These are phyloP conservation scores for Microthyrium microscopicum DNA, from an alignment of 2,329 filamentous ascomycete genomes.

Conservation along the genomic window DNA sequence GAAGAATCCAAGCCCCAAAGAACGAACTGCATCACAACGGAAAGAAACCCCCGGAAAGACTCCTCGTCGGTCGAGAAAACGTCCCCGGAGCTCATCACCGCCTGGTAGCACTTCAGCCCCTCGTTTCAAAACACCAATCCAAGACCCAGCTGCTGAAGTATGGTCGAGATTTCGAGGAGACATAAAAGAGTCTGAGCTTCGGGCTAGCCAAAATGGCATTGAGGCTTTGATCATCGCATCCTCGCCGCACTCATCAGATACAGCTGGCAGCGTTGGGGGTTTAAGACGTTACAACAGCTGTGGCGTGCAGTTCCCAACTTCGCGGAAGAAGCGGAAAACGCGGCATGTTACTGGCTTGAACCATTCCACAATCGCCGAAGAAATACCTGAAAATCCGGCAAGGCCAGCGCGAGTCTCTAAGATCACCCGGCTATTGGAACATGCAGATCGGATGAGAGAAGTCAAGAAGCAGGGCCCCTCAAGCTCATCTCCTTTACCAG, in stretches of 20 bases:
- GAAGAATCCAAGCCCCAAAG: slow-evolving; percentile 28
- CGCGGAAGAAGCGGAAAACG: slow-evolving; percentile 24
- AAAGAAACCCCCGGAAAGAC: slow-evolving; percentile 44
- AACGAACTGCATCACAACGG: slow-evolving; percentile 31
- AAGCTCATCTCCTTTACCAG: slow-evolving; percentile 31
- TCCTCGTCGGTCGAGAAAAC: too few species aligned
- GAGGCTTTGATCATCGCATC: slow-evolving; percentile 26
- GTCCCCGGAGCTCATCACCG: slow-evolving; percentile 31
- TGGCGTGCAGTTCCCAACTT: slow-evolving; percentile 30
- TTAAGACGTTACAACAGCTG: slow-evolving; percentile 34
- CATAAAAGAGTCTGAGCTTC: slow-evolving; percentile 10
- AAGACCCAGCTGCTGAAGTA: slow-evolving; percentile 29
- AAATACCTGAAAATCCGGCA: slow-evolving; percentile 12
- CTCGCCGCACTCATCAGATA: slow-evolving; percentile 28
- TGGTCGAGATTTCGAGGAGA: slow-evolving; percentile 33
- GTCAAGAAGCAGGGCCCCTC: slow-evolving; percentile 20
- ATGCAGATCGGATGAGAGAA: slow-evolving; percentile 30
- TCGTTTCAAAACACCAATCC: slow-evolving; percentile 27
- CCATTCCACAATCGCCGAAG: slow-evolving; percentile 17
- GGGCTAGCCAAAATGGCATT: neutral
- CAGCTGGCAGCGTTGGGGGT: slow-evolving; percentile 28
- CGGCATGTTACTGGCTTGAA: too few species aligned
- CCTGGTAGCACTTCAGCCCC: too few species aligned
- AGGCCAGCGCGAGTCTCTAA: slow-evolving; percentile 10
- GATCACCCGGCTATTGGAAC: slow-evolving; percentile 17